Evolutionary conservation across 2,329 filamentous ascomycete species (phyloP), one percentile per base, ranked within the genome.

Genomic region (Colletotrichum siamense): DNA sequence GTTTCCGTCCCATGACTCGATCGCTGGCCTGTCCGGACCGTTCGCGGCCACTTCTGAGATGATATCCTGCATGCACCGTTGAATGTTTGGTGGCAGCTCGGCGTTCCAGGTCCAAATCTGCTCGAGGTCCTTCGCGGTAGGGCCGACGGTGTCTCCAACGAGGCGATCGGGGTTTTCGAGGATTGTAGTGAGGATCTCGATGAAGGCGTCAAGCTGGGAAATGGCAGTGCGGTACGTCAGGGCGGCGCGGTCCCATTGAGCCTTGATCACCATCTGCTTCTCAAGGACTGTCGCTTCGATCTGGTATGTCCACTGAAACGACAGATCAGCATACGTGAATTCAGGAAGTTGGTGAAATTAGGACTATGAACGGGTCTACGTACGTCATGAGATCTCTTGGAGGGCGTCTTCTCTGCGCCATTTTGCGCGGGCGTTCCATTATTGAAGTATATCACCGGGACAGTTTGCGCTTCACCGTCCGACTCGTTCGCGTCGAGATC

Each of bases 1-100:
- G 70, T 80, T 79, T 39, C 89, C 88, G 74, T 90, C 89, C 88
- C 88, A 90, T 1, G 88, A 88, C 71, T 87, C 81, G n/a, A 90
- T 84, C 30, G 89, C 88, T 7, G 84, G 77, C 26, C 83, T 82
- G n/a, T 83, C 78, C 2, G 88, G 87, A 5, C 84, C 82, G 28
- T 79, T 75, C 15, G 75, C 78, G 15, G 85, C 85, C 67, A 84
- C 84, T 15, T 86, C 82, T 12, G 83, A 81, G 71, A 90, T 85
- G 71, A 89, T 80, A 57, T 89, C 86, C 76, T 90, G 89, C 82
- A 89, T 88, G 77, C 86, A 88, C 62, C 80, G 81, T 22, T 84
- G 79, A 24, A 89, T 79, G 4, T 83, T 83, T 0, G 85, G 82
- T 2, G 87, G 86, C 4, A 89, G 79, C 2, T 81, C 80, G 22